These are phyloP conservation scores for Fusarium fujikuroi DNA, from an alignment of 2,329 filamentous ascomycete genomes.

Conservation along the genomic window DNA sequence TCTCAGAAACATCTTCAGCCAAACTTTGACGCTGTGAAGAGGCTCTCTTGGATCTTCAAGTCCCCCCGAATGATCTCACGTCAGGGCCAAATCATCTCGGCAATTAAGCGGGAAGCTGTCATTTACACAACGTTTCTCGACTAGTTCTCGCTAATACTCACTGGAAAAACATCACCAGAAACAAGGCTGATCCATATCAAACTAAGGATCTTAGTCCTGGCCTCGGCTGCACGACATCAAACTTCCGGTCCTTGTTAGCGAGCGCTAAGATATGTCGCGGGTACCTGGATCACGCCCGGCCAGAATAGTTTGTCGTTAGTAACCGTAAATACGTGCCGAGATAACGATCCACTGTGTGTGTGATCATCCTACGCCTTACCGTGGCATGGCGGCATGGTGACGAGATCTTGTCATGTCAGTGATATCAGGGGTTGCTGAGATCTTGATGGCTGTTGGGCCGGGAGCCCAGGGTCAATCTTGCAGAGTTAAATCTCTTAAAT, in stretches of 20 bases:
- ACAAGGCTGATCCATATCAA: conserved; percentile 20
- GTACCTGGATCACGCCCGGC: conserved; percentile 18
- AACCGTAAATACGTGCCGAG: not conserved
- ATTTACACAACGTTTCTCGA: not conserved
- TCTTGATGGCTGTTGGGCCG: not conserved
- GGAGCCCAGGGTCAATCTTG: not conserved
- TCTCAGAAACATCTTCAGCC: not conserved
- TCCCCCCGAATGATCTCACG: not conserved
- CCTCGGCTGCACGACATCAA: conserved; percentile 35
- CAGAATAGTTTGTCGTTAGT: not conserved
- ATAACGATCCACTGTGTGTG: conserved; percentile 1
- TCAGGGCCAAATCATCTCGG: not conserved
- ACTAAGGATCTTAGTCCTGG: conserved; percentile 22
- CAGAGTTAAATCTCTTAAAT: not conserved
- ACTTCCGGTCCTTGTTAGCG: conserved; percentile 15
- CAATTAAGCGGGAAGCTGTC: not conserved
- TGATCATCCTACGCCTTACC: not conserved
- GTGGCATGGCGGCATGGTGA: not conserved
- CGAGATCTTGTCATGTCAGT: conserved; percentile 5
- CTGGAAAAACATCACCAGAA: not conserved
- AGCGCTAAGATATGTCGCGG: conserved; percentile 16
- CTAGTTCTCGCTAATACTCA: not conserved
- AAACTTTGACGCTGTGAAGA: not conserved
- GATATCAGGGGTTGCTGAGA: conserved; percentile 4
- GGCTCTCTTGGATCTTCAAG: not conserved